These are phyloP conservation scores for Canna indica DNA, from an alignment of 176 grass and related monocot genomes.

Conservation along the genomic window DNA sequence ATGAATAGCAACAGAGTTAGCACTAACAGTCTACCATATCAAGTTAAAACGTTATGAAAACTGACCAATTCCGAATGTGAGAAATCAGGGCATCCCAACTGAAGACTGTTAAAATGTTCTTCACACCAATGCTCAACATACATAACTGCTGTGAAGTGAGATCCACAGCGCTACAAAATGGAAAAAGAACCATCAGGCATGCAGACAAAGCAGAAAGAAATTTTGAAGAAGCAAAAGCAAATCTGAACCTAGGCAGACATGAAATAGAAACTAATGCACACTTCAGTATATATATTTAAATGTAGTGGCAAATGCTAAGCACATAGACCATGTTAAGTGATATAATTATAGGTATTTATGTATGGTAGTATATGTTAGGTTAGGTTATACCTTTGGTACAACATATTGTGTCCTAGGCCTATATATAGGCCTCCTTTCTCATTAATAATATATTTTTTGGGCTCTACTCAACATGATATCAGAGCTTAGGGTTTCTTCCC, in stretches of 20 bases:
- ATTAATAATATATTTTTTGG: no score
- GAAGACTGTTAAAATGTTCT: constrained; percentile 70
- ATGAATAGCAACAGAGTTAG: constrained; percentile 4
- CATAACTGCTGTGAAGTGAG: constrained; percentile 62
- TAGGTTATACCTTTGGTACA: no score
- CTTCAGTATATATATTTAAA: no score
- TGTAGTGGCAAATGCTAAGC: no score
- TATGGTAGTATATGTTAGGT: no score
- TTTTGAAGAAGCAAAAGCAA: constrained; percentile 15
- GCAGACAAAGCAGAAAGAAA: neutral
- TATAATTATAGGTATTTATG: no score
- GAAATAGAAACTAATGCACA: neutral
- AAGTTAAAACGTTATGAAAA: neutral
- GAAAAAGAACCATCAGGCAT: neutral
- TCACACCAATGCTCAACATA: constrained; percentile 95
- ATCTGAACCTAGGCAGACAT: neutral
- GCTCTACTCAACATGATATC: no score
- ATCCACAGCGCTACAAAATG: constrained; percentile 56
- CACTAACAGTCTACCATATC: constrained; percentile 2
- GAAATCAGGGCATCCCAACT: constrained; percentile 71
- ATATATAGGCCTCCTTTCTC: no score
- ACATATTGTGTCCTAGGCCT: no score
- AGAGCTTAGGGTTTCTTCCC: no score
- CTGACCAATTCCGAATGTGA: constrained; percentile 68
- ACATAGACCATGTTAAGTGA: no score